Conservation (phyloP, 1,139 yeast genomes). For the Blastobotrys elegans region DNA sequence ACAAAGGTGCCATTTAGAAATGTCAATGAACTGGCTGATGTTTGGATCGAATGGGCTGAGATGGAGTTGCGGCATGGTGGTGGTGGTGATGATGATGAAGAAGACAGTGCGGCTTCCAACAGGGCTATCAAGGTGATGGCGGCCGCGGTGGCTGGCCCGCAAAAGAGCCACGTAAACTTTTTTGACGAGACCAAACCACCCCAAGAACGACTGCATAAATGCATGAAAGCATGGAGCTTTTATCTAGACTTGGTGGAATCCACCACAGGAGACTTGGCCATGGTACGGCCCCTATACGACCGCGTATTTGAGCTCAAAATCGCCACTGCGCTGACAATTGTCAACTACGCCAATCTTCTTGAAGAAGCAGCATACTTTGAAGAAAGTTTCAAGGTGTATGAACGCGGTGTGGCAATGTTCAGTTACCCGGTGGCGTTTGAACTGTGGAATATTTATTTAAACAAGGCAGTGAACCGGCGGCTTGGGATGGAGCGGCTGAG, state of each 20-base stretch:
- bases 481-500: constrained; percentile 54
- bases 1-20: constrained; percentile 63
- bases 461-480: constrained; percentile 43
- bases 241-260: constrained; percentile 73
- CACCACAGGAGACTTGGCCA: constrained; percentile 36
- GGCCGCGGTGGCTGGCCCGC: constrained; percentile 46
- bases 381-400: constrained; percentile 59
- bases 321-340: constrained; percentile 62
- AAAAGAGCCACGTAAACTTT: constrained; percentile 33
- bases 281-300: constrained; percentile 51
- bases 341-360: constrained; percentile 62
- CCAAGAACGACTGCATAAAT: constrained; percentile 56
- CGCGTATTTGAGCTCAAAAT: constrained; percentile 55
- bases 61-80: constrained; percentile 50
- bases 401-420: constrained; percentile 59
- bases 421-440: constrained; percentile 61
- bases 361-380: constrained; percentile 47
- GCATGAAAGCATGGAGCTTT: constrained; percentile 63
- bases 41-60: constrained; percentile 75
- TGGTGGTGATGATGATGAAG: constrained; percentile 30
- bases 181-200: constrained; percentile 47
- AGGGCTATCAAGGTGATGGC: constrained; percentile 52
- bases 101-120: too few species aligned
- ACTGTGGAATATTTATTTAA: constrained; percentile 66
- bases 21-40: constrained; percentile 58